Evolutionary conservation across 345 rosid genomes (phyloP).

Genomic region (Citrus mangshanensis): DNA sequence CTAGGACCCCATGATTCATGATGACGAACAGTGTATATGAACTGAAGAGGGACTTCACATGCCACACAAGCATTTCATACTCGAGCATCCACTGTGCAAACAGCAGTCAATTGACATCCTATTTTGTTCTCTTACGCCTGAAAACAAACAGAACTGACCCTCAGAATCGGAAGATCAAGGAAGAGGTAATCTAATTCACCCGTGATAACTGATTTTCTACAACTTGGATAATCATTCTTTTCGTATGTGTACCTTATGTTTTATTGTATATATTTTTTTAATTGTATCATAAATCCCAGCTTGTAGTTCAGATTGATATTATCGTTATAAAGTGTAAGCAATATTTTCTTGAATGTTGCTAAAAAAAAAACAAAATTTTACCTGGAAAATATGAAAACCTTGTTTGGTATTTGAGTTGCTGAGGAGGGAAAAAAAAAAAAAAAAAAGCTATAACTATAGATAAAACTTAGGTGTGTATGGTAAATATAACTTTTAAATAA

Average conservation of each 20-base stretch:
- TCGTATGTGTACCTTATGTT: not conserved
- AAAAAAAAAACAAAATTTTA: not conserved
- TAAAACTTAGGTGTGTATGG: too few species aligned
- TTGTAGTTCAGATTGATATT: not conserved
- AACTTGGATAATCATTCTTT: not conserved
- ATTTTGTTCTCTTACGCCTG: not conserved
- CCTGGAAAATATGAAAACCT: too few species aligned
- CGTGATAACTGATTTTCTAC: not conserved
- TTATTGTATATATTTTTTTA: not conserved
- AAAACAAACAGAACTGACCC: not conserved
- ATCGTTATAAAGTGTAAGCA: not conserved
- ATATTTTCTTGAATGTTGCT: not conserved
- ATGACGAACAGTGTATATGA: slow-evolving; percentile 4
- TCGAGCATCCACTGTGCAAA: not conserved
- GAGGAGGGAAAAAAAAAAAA: too few species aligned
- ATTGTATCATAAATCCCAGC: slow-evolving; percentile 5
- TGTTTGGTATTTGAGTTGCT: too few species aligned
- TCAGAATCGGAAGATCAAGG: not conserved
- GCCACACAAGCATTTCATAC: not conserved
- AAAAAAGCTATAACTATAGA: too few species aligned
- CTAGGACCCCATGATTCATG: slow-evolving; percentile 49
- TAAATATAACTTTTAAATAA: too few species aligned
- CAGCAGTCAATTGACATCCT: not conserved
- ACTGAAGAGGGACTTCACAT: not conserved
- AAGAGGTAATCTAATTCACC: slow-evolving; percentile 1